Percentiles rank a stretch among this genome's conserved stretches.
phyloP scores from a whole-genome alignment of 2,329 filamentous ascomycete species.

The Colletotrichum tanaceti region DNA sequence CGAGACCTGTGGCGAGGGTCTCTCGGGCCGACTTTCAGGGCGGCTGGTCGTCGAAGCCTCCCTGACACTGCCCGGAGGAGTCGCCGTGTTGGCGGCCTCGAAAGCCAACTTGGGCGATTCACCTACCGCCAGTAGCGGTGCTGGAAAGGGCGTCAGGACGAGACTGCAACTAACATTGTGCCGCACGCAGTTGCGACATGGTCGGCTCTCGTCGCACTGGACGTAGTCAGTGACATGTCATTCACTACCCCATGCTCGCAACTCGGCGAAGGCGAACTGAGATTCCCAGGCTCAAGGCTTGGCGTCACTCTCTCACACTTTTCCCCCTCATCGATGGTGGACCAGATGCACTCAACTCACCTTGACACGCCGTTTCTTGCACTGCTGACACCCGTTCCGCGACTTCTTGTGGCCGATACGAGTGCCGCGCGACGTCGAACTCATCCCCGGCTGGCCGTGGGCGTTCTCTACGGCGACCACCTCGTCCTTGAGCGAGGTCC shows the following conservation, averaged over 20 bases:
- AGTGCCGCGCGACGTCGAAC: constrained; percentile 24
- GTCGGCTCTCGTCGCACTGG: constrained; percentile 35
- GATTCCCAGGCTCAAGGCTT: neutral
- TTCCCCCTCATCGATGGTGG: neutral
- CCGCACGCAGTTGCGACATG: constrained; percentile 36
- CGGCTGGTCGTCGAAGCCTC: constrained; percentile 28
- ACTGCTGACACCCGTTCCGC: constrained; percentile 37
- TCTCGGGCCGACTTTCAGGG: constrained; percentile 18
- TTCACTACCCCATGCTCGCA: neutral
- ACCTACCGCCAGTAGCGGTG: constrained; percentile 24
- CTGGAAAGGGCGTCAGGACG: constrained; percentile 19
- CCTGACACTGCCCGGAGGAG: constrained; percentile 25
- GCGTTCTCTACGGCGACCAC: constrained; percentile 21
- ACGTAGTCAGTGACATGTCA: constrained; percentile 9
- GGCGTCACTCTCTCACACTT: neutral
- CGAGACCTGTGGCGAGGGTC: constrained; percentile 20
- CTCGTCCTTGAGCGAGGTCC: constrained; percentile 31
- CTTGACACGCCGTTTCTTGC: constrained; percentile 38
- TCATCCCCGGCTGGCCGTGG: constrained; percentile 1
- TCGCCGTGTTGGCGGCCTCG: constrained; percentile 27
- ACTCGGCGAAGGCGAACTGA: too few species aligned
- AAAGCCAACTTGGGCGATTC: constrained; percentile 26
- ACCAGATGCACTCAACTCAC: constrained; percentile 11
- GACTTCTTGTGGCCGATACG: constrained; percentile 39
- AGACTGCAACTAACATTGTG: constrained; percentile 38